Evolutionary conservation across 176 grass and related monocot genomes (phyloP), one percentile per base, ranked within the genome.

Genomic region (Carex myosuroides): DNA sequence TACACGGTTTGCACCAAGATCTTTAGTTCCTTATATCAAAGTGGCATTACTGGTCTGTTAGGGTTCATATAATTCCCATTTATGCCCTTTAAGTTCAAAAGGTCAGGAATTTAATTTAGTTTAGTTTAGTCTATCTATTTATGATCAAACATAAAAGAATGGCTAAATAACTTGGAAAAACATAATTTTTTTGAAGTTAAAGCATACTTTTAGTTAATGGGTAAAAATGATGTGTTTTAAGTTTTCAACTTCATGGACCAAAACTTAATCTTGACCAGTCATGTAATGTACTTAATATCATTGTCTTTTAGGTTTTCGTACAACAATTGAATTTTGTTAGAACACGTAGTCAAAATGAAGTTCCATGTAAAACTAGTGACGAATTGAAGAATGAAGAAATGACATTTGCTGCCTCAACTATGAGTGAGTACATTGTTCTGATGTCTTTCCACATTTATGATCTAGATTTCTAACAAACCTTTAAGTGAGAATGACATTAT

Each of bases 341-440:
- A 83, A 83, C 64, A 67, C 80, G 52, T 1, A 46, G 59, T 67
- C 41, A 67, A 42, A 53, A 67, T 48, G 37, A 83, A 66, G 59
- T 44, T 64, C 21, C 29, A 81, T 46, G 39, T 26, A 53, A 11
- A 68, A 68, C 50, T 33, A 32, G 35, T 17, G 73, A 68, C 0
- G 63, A 55, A 14, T 55, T 18, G 81, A 67, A 63, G 60, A 48
- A 65, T 12, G 44, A 29, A 68, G 61, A 75, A 53, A 30, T 52
- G 24, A 4, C 21, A 46, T 6, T 30, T 66, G 4, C 21, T 53
- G 29, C 81, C 13, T 68, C 81, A 55, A 69, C 22, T 83, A 20
- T 0, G 2, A 68, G 80, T 83, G 50, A 82, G 81, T 66, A 44
- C 62, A 66, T 44, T 1, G 0, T 64, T 46, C 57, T 63, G 11